A percentile compares a stretch with the other conserved stretches of the same genome.
phyloP scores from a whole-genome alignment of 2,329 filamentous ascomycete genomes.

The Trichothecium sympodiale region DNA sequence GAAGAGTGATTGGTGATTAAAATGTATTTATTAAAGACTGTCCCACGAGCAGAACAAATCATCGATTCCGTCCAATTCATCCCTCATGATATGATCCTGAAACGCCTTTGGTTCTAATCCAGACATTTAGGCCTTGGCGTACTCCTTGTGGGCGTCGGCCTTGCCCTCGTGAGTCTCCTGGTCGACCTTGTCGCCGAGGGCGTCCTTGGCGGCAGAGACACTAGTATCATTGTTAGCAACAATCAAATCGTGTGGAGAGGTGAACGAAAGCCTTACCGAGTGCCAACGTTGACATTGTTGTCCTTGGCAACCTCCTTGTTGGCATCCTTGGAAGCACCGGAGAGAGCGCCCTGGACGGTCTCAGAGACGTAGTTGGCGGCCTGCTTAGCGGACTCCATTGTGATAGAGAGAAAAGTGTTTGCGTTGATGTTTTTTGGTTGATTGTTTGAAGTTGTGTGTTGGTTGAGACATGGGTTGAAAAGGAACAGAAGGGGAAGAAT shows the following conservation, averaged over 20 bases:
- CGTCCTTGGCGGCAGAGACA: slow-evolving; percentile 35
- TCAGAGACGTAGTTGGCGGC: slow-evolving; percentile 60
- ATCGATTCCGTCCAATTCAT: too few relatives aligned
- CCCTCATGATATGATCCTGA: too few relatives aligned
- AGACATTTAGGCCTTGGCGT: slow-evolving; percentile 17
- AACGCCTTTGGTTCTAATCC: too few relatives aligned
- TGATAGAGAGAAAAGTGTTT: too few relatives aligned
- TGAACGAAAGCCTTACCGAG: slow-evolving; percentile 33
- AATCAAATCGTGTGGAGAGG: fast-evolving
- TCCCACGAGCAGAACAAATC: too few relatives aligned
- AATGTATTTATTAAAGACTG: too few relatives aligned
- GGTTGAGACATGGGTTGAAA: slow-evolving; percentile 1
- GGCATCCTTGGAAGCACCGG: slow-evolving; percentile 53
- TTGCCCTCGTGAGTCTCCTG: slow-evolving; percentile 27
- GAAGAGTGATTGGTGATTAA: too few relatives aligned
- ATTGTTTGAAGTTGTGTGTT: slow-evolving; percentile 10
- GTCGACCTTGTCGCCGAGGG: slow-evolving; percentile 35
- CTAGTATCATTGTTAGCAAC: slow-evolving; percentile 9
- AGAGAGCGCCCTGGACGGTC: slow-evolving; percentile 45
- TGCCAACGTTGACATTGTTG: slow-evolving; percentile 36
- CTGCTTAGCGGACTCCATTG: slow-evolving; percentile 46
- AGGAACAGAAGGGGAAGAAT: neutral
- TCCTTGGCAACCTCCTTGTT: slow-evolving; percentile 63
- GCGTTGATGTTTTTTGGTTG: slow-evolving; percentile 12
- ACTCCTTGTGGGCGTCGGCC: slow-evolving; percentile 29